Percentiles rank a stretch among this genome's conserved stretches.
Evolutionary conservation across 129 eudicot genomes (phyloP).

Genomic region (Scalesia atractyloides): DNA sequence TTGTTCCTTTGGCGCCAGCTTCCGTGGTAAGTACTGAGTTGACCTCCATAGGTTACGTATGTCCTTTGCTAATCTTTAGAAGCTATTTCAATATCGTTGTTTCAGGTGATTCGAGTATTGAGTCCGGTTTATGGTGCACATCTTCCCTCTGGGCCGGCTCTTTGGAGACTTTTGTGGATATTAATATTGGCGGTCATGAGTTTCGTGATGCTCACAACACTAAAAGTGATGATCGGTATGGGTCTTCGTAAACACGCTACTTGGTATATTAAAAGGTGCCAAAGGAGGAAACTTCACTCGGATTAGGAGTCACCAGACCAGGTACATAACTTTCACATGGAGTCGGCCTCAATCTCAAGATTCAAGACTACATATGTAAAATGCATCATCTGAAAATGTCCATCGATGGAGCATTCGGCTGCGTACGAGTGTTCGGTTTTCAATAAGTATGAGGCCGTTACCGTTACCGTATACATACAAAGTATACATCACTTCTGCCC

Average conservation of each 20-base stretch:
- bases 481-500: slow-evolving; percentile 27
- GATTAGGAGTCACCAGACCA: slow-evolving; percentile 39
- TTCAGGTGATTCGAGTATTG: slow-evolving; percentile 83
- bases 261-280: slow-evolving; percentile 88
- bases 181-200: slow-evolving; percentile 48
- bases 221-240: slow-evolving; percentile 84
- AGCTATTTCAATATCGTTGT: background rate
- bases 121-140: slow-evolving; percentile 82
- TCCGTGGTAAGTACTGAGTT: slow-evolving; percentile 65
- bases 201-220: slow-evolving; percentile 79
- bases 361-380: slow-evolving; percentile 10
- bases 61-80: background rate
- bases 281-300: slow-evolving; percentile 70
- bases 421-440: slow-evolving; percentile 7
- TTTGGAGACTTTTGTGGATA: slow-evolving; percentile 80
- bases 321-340: slow-evolving; percentile 15
- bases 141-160: slow-evolving; percentile 69
- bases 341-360: slow-evolving; percentile 8
- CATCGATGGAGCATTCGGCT: background rate
- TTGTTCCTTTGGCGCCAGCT: slow-evolving; percentile 96
- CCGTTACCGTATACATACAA: slow-evolving; percentile 1
- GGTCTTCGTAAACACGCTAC: slow-evolving; percentile 80
- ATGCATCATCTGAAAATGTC: background rate
- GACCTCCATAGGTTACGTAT: background rate
- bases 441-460: slow-evolving; percentile 30